Evolutionary conservation across 768 basidiomycete genomes (phyloP), one percentile per base, ranked within the genome.

Genomic region (Coprinopsis cinerea): DNA sequence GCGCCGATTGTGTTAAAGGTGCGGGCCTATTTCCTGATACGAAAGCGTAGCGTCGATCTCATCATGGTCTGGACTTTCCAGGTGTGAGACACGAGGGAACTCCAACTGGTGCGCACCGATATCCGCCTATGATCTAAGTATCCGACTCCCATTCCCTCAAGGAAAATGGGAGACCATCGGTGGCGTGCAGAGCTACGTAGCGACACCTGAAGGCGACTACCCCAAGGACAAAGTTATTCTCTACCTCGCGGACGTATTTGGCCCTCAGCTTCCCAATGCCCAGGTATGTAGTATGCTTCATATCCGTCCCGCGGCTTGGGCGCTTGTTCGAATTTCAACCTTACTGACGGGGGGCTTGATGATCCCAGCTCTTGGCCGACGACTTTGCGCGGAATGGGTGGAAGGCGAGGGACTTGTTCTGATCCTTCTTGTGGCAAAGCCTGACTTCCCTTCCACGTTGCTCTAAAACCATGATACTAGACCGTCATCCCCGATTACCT

Each of bases 1-100:
- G 81, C 64, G 65, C 71, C 51, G 61, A 83, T 56, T 85, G 82
- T 50, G 52, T 82, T 48, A 69, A 69, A 61, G 81, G 82, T 78
- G 47, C 34, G 64, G 47, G 34, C 24, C 26, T 23, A 24, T 23
- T n/a, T 30, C 28, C 18, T 25, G 22, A 6, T 24, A 5, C 10
- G 35, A 2, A 48, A 28, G 5, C 2, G 17, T 34, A 23, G 32
- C 43, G n/a, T n/a, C n/a, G n/a, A 27, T 17, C 23, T 22, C 44
- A 17, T 20, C 41, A n/a, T n/a, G 44, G 27, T 9, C 5, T 39
- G 45, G 24, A 43, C 32, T 6, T 36, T 44, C 7, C 37, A 78
- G 79, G 78, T 28, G 76, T 75, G 52, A 71, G 66, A 51, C 76
- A 79, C 56, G 74, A 78, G 47, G 78, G 78, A 22, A 70, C 61